These are phyloP conservation scores for Nicotiana otophora DNA, from an alignment of 257 asterid genomes.

Conservation along the genomic window DNA sequence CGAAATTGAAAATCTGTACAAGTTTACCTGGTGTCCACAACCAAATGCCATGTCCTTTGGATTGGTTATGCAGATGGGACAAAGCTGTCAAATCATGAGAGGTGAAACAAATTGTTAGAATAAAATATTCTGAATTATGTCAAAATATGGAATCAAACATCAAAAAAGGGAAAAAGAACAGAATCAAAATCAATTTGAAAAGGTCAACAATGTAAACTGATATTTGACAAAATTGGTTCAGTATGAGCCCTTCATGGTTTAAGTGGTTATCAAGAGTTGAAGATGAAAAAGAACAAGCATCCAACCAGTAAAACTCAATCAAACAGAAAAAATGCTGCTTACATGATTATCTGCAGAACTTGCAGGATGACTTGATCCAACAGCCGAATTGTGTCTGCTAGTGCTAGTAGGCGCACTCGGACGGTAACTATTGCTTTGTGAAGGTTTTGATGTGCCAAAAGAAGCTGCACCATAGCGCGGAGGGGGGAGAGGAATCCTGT, in stretches of 20 bases:
- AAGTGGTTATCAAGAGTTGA: neutral
- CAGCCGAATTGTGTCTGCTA: constrained; percentile 24
- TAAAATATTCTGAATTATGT: no score
- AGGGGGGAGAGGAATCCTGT: constrained; percentile 83
- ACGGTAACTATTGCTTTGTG: constrained; percentile 40
- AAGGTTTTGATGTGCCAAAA: constrained; percentile 43
- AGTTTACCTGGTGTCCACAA: constrained; percentile 88
- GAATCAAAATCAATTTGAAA: neutral
- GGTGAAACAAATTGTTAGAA: neutral
- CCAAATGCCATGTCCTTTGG: constrained; percentile 93
- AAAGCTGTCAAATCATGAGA: constrained; percentile 43
- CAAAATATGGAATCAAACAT: neutral
- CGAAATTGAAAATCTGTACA: neutral
- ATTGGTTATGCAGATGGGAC: constrained; percentile 77
- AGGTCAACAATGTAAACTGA: neutral
- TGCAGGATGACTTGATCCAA: constrained; percentile 33
- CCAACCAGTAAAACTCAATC: neutral
- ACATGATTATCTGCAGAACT: constrained; percentile 67
- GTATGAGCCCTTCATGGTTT: constrained; percentile 4
- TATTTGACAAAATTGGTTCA: neutral
- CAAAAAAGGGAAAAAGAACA: neutral
- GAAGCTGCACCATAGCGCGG: constrained; percentile 66
- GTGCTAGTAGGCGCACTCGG: constrained; percentile 68
- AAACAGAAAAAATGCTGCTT: constrained; percentile 12
- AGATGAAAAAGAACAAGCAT: neutral